phyloP scores from a whole-genome alignment of 169 alveolate species.

The Plasmodium fragile region DNA sequence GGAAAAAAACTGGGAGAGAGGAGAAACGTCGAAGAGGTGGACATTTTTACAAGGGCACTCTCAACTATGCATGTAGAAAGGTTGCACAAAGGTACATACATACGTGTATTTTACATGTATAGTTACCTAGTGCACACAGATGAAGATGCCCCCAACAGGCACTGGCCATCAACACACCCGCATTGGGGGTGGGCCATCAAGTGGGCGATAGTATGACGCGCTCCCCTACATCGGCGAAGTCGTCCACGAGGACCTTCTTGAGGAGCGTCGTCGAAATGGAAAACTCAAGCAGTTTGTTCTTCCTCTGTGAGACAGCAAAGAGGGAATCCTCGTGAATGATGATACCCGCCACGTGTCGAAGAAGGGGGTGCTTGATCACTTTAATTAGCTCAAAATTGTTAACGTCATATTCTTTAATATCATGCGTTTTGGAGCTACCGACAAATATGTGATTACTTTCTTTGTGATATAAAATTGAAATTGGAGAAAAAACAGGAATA shows the following conservation, averaged over 20 bases:
- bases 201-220: conserved; percentile 47
- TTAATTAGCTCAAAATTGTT: conserved; percentile 66
- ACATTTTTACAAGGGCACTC: background rate
- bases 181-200: background rate
- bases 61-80: background rate
- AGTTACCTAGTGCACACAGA: background rate
- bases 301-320: conserved; percentile 68
- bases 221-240: conserved; percentile 71
- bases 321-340: conserved; percentile 43
- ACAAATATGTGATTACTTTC: conserved; percentile 57
- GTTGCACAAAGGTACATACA: background rate
- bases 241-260: conserved; percentile 27
- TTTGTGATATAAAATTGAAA: conserved; percentile 50
- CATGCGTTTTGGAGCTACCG: conserved; percentile 75
- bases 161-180: background rate
- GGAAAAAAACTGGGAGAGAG: background rate
- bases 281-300: conserved; percentile 72
- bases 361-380: conserved; percentile 61
- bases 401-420: conserved; percentile 73
- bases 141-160: background rate
- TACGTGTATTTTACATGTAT: no score
- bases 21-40: background rate
- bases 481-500: conserved; percentile 73
- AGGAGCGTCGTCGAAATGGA: conserved; percentile 51
- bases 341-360: conserved; percentile 75